phyloP scores from a whole-genome alignment of 441 rosid species.

The Melastoma candidum region DNA sequence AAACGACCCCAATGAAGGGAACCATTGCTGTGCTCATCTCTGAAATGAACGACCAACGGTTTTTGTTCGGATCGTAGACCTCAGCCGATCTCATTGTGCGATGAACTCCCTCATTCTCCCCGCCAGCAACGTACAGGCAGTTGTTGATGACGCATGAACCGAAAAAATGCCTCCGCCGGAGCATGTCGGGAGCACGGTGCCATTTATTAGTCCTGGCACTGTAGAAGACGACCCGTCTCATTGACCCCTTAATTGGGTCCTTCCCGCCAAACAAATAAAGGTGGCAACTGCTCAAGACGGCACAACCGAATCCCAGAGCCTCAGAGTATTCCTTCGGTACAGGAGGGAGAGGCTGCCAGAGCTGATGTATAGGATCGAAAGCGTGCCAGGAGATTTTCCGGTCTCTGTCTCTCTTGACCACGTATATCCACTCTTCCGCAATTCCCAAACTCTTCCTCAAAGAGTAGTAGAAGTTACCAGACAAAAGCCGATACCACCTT shows the following conservation, averaged over 20 bases:
- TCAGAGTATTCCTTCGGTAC: constrained; percentile 46
- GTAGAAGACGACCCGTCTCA: constrained; percentile 44
- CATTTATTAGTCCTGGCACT: constrained; percentile 47
- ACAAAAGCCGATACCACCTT: constrained; percentile 41
- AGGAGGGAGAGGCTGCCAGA: constrained; percentile 55
- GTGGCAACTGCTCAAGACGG: constrained; percentile 47
- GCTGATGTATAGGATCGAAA: constrained; percentile 44
- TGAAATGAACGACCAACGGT: constrained; percentile 41
- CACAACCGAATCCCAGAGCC: constrained; percentile 50
- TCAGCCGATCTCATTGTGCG: constrained; percentile 42
- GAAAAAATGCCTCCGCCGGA: constrained; percentile 38
- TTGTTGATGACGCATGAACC: constrained; percentile 53
- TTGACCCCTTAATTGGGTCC: constrained; percentile 42
- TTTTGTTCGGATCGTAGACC: constrained; percentile 48
- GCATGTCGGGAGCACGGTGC: constrained; percentile 55
- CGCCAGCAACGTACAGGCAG: constrained; percentile 50
- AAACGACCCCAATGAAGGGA: constrained; percentile 46
- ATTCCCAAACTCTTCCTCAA: constrained; percentile 39
- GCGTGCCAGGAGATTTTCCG: constrained; percentile 52
- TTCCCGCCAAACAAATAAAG: constrained; percentile 51
- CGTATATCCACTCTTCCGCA: constrained; percentile 49
- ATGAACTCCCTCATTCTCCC: constrained; percentile 42
- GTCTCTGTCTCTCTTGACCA: constrained; percentile 42
- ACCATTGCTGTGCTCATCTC: constrained; percentile 50
- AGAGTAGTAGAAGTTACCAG: constrained; percentile 41